These are phyloP conservation scores for Tetrahymena thermophila DNA, from an alignment of 73 alveolate species.

Conservation along the genomic window DNA sequence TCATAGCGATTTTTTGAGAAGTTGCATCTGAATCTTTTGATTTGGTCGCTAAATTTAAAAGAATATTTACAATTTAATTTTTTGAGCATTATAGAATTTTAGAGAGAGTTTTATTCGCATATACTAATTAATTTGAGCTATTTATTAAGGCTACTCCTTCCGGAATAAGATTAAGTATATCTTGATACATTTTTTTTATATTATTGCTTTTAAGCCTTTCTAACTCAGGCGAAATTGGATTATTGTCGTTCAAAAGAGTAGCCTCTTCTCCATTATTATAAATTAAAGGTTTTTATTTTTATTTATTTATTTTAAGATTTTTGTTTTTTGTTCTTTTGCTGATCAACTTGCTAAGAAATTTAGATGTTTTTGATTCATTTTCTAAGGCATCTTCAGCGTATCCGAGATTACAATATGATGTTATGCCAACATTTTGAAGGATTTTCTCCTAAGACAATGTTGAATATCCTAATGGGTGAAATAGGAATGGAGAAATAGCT, in stretches of 20 bases:
- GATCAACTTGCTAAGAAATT: not conserved
- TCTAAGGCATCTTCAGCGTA: not conserved
- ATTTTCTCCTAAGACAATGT: not conserved
- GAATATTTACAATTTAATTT: not conserved
- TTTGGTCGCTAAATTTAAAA: not conserved
- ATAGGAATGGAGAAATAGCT: not conserved
- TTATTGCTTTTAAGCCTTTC: not conserved
- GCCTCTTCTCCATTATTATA: not conserved
- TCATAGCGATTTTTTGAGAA: not conserved
- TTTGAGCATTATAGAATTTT: not conserved
- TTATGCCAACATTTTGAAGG: not conserved
- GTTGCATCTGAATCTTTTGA: not conserved
- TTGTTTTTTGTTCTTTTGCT: not conserved
- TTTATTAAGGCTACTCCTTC: not conserved
- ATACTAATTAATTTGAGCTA: not conserved
- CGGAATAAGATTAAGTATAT: not conserved
- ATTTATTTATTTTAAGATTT: not conserved
- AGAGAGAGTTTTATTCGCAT: not conserved
- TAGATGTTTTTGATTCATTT: not conserved
- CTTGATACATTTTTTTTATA: not conserved
- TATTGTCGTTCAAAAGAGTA: not conserved
- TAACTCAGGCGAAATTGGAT: not conserved
- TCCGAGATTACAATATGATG: not conserved
- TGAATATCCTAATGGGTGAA: not conserved
- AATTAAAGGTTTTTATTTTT: not conserved